A percentile compares a stretch with the other conserved stretches of the same genome.
Conservation (phyloP, 805 yeast genomes). For the Ogataea polymorpha region DNA sequence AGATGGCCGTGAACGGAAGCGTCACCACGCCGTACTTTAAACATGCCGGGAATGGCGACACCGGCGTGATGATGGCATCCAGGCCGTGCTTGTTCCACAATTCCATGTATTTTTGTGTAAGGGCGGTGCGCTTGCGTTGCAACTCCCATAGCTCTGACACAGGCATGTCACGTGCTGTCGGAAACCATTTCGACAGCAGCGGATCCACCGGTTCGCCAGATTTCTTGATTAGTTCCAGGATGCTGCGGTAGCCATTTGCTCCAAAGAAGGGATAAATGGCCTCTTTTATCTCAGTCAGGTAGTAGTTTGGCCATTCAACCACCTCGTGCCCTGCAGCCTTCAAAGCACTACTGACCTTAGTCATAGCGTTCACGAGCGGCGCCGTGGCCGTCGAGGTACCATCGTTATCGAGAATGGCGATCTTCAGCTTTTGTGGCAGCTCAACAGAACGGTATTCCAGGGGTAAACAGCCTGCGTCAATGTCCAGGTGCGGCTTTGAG, state of each 20-base stretch:
- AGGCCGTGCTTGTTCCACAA: conserved; percentile 44
- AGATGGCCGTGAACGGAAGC: conserved; percentile 40
- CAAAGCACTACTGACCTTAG: conserved; percentile 30
- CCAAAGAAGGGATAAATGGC: conserved; percentile 37
- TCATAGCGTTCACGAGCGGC: conserved; percentile 46
- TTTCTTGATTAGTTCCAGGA: conserved; percentile 35
- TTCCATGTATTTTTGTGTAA: conserved; percentile 26
- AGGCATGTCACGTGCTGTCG: conserved; percentile 33
- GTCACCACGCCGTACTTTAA: conserved; percentile 37
- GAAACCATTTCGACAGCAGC: conserved; percentile 30
- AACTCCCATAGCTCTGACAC: conserved; percentile 39
- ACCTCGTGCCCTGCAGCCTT: conserved; percentile 48
- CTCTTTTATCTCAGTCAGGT: conserved; percentile 43
- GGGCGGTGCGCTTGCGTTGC: conserved; percentile 38
- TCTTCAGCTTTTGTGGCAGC: conserved; percentile 31
- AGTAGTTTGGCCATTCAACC: conserved; percentile 46
- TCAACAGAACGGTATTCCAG: conserved; percentile 3
- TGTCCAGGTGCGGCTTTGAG: conserved; percentile 43
- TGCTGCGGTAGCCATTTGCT: conserved; percentile 38
- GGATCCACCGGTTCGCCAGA: conserved; percentile 42
- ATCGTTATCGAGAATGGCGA: conserved; percentile 43
- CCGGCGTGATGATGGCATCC: conserved; percentile 49
- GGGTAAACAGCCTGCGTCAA: conserved; percentile 11
- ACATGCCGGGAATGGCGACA: conserved; percentile 42
- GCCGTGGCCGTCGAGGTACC: conserved; percentile 46